Conservation (phyloP, 2,329 filamentous ascomycete genomes). For the Nemania bipapillata region DNA sequence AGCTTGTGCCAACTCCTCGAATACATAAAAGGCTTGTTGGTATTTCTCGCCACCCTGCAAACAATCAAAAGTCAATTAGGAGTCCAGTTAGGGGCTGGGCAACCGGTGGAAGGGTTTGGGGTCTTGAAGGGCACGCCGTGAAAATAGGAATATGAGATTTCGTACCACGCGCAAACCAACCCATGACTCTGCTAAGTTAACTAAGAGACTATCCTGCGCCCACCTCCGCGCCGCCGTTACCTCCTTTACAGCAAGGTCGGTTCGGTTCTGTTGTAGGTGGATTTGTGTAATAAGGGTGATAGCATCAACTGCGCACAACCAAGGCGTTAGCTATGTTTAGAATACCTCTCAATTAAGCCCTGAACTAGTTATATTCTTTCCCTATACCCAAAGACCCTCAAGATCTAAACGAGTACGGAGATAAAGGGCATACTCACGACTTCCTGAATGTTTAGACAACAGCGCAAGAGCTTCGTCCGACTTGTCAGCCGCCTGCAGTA, state of each 20-base stretch:
- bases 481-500: slow-evolving; percentile 82
- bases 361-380: not conserved
- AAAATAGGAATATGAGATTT: slow-evolving; percentile 32
- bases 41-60: slow-evolving; percentile 93
- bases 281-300: slow-evolving; percentile 92
- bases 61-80: too few species aligned
- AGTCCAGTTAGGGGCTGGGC: too few species aligned
- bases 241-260: slow-evolving; percentile 90
- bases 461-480: slow-evolving; percentile 86
- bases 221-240: slow-evolving; percentile 86
- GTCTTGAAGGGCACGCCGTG: not conserved
- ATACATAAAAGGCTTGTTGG: slow-evolving; percentile 97
- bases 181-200: slow-evolving; percentile 96
- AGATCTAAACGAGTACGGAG: not conserved
- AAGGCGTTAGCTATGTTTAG: slow-evolving; percentile 4
- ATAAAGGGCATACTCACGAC: slow-evolving; percentile 66
- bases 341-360: not conserved
- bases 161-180: slow-evolving; percentile 85
- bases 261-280: slow-evolving; percentile 88
- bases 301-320: slow-evolving; percentile 66
- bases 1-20: slow-evolving; percentile 91
- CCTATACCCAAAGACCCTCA: not conserved
- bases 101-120: too few species aligned
- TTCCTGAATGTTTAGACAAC: slow-evolving; percentile 85
- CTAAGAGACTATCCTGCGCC: slow-evolving; percentile 92